phyloP scores from a whole-genome alignment of 1,284 basidiomycete genomes.

The Marasmius fiardii region DNA sequence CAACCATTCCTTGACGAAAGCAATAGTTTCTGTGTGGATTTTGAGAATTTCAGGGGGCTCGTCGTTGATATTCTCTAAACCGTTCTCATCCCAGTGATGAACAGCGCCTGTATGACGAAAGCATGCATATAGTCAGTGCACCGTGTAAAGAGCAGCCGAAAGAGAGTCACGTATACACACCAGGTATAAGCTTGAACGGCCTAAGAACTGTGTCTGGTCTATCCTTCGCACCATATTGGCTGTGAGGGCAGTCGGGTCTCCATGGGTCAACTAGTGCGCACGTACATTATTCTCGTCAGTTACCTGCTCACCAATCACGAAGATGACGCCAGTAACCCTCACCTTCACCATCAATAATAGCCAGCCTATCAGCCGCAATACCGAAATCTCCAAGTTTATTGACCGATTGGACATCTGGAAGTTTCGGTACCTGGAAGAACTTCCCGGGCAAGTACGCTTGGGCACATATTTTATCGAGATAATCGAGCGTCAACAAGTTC shows the following conservation, averaged over 20 bases:
- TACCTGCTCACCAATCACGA: neutral
- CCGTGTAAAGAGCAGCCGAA: constrained; percentile 3
- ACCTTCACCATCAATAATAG: constrained; percentile 86
- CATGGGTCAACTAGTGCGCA: constrained; percentile 94
- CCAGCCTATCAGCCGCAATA: constrained; percentile 74
- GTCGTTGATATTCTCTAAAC: constrained; percentile 55
- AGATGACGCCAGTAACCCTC: constrained; percentile 21
- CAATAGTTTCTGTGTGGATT: constrained; percentile 80
- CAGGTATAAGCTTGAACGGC: constrained; percentile 89
- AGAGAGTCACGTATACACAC: constrained; percentile 38
- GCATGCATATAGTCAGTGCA: too few species aligned
- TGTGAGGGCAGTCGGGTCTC: constrained; percentile 86
- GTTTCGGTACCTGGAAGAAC: constrained; percentile 63
- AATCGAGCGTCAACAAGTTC: constrained; percentile 51
- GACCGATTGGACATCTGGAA: constrained; percentile 79
- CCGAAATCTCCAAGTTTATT: constrained; percentile 78
- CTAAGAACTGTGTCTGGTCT: constrained; percentile 69
- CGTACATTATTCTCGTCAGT: neutral
- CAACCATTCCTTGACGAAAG: constrained; percentile 83
- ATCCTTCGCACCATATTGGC: constrained; percentile 60
- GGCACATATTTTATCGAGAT: constrained; percentile 78
- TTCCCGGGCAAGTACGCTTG: constrained; percentile 84
- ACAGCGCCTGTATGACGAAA: constrained; percentile 67
- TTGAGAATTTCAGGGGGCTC: constrained; percentile 81
- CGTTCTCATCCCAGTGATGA: constrained; percentile 91